phyloP scores from a whole-genome alignment of 176 grass and related monocot genomes.

The Chloris gayana region DNA sequence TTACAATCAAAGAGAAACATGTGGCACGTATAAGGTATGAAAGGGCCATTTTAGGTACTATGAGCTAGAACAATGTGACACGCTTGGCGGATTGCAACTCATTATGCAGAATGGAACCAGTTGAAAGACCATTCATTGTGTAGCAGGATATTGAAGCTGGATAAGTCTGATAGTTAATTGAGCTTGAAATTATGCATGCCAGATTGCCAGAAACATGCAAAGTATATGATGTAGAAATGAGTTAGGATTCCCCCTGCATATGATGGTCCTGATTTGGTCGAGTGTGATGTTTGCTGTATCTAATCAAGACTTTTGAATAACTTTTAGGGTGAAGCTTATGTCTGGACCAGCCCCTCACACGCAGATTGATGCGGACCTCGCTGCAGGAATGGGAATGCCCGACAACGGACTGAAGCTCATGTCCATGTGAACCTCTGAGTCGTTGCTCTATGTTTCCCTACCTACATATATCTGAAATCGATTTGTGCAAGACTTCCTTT shows the following conservation, averaged over 20 bases:
- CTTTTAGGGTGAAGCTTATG: slow-evolving; percentile 79
- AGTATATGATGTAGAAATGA: neutral
- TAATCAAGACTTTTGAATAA: slow-evolving; percentile 16
- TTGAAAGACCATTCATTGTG: neutral
- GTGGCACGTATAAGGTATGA: neutral
- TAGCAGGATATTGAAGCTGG: neutral
- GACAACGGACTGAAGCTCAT: slow-evolving; percentile 95
- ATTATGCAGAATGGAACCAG: neutral
- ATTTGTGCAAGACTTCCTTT: slow-evolving; percentile 18
- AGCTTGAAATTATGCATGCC: neutral
- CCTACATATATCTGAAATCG: slow-evolving; percentile 21
- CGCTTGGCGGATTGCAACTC: neutral
- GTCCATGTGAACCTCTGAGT: slow-evolving; percentile 52
- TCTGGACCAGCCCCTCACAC: slow-evolving; percentile 73
- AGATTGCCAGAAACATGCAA: neutral
- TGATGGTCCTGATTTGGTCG: neutral
- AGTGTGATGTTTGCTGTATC: neutral
- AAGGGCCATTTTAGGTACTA: neutral
- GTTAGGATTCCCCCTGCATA: neutral
- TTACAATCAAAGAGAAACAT: neutral
- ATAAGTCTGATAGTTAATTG: neutral
- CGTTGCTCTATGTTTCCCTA: slow-evolving; percentile 9
- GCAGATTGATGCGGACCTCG: slow-evolving; percentile 80
- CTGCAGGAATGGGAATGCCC: slow-evolving; percentile 93
- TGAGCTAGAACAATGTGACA: neutral